Evolutionary conservation across 768 basidiomycete species (phyloP), one percentile per base, ranked within the genome.

Genomic region (Kwoniella dejecticola): DNA sequence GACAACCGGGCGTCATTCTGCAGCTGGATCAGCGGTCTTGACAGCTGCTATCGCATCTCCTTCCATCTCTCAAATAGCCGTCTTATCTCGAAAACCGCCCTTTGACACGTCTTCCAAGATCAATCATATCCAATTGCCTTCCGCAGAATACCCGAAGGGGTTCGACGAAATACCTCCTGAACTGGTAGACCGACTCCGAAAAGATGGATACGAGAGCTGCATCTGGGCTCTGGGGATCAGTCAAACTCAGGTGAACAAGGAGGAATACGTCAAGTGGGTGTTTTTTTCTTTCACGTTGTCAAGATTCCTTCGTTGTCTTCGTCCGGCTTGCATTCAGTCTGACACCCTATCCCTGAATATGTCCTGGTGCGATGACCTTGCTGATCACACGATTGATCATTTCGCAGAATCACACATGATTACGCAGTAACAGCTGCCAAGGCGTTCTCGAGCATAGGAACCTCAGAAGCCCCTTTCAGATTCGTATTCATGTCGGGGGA

Each of bases 401-500:
- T 36, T 36, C 33, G 33, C 33, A 69, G 66, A 29, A 71, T 81
- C 53, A 81, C 80, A 6, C 70, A 80, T 60, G 79, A 78, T 38
- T 81, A 80, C 60, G 68, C 80, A 27, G 57, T 81, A 56, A 62
- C 75, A 6, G 72, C 75, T 15, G 69, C 75, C 11, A 60, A 64
- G 13, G 79, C 80, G 5, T 59, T 82, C 24, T 72, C 70, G 15
- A 74, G 75, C 13, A 69, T 75, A 10, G 78, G 76, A 13, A 63
- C 60, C 12, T 52, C 53, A n/a, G 64, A 57, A 13, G 53, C 62
- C 42, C 80, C 80, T 1, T 81, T 81, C 71, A 64, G 76, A 21
- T 81, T 82, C 60, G 72, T 81, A 33, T 81, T 72, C 64, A 50
- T 81, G 54, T 81, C 80, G 41, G 81, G 81, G 8, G 78, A 81